A percentile compares a stretch with the other conserved stretches of the same genome.
phyloP scores from a whole-genome alignment of 2,329 filamentous ascomycete species.

The Emmonsiellopsis sp. region DNA sequence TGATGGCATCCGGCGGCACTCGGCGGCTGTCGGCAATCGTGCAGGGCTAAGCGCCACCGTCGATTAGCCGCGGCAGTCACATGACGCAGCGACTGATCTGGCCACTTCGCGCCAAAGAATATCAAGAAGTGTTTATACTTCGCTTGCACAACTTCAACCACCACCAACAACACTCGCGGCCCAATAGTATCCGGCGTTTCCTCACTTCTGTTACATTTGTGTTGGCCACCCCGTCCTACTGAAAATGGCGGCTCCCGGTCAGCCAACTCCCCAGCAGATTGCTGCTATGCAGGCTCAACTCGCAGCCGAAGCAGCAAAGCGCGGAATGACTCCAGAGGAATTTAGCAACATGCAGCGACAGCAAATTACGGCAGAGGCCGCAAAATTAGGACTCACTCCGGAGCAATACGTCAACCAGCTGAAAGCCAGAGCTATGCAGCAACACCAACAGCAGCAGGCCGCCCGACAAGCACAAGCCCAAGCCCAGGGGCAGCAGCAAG shows the following conservation, averaged over 20 bases:
- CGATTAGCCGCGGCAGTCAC: neutral
- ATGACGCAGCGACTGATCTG: conserved; percentile 1
- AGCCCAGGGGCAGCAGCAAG: conserved; percentile 29
- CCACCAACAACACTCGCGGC: neutral
- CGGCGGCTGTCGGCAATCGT: neutral
- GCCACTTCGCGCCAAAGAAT: conserved; percentile 1
- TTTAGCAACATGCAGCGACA: conserved; percentile 59
- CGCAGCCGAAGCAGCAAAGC: conserved; percentile 70
- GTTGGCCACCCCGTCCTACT: neutral
- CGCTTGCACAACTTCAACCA: neutral
- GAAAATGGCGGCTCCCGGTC: conserved; percentile 25
- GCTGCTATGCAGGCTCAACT: conserved; percentile 74
- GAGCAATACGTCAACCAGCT: conserved; percentile 41
- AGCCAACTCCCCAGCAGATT: conserved; percentile 75
- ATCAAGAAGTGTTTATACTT: neutral
- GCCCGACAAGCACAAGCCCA: conserved; percentile 30
- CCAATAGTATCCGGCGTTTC: too few species aligned
- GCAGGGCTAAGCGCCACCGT: neutral
- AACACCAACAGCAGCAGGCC: conserved; percentile 29
- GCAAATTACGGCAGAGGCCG: conserved; percentile 36
- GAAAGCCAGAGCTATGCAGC: conserved; percentile 22
- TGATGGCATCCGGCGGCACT: neutral
- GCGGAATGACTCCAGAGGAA: conserved; percentile 74
- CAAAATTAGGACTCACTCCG: conserved; percentile 44
- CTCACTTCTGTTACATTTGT: too few species aligned